Evolutionary conservation across 805 yeast genomes (phyloP).

Genomic region (Hanseniaspora mollemarum): DNA sequence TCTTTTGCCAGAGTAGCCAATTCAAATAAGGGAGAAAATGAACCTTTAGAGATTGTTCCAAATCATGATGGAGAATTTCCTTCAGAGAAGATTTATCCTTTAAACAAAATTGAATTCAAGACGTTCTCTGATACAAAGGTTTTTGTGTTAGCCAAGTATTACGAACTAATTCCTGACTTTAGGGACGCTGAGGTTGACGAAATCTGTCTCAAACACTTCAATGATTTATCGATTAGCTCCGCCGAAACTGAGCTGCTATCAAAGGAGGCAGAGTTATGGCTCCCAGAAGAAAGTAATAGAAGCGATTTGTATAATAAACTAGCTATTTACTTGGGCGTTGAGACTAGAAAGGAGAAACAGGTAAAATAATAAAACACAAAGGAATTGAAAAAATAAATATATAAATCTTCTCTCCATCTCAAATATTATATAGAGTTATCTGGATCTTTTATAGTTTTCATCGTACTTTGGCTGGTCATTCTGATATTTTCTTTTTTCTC

Average conservation of each 20-base stretch:
- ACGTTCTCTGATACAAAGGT: slow-evolving; percentile 37
- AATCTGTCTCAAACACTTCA: slow-evolving; percentile 41
- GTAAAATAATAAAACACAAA: not conserved
- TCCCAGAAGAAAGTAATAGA: slow-evolving; percentile 36
- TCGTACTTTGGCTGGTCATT: slow-evolving; percentile 10
- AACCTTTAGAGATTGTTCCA: slow-evolving; percentile 54
- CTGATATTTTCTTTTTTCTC: slow-evolving; percentile 14
- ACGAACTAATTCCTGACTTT: slow-evolving; percentile 63
- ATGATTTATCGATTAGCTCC: slow-evolving; percentile 31
- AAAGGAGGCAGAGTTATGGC: slow-evolving; percentile 25
- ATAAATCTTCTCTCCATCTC: not conserved
- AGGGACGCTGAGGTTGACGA: slow-evolving; percentile 40
- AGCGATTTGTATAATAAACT: slow-evolving; percentile 49
- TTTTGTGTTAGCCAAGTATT: slow-evolving; percentile 52
- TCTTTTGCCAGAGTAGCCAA: slow-evolving; percentile 61
- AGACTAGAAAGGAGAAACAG: slow-evolving; percentile 36
- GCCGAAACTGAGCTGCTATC: slow-evolving; percentile 24
- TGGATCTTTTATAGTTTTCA: slow-evolving; percentile 12
- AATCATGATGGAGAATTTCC: slow-evolving; percentile 72
- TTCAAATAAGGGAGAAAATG: slow-evolving; percentile 36
- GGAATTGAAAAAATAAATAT: not conserved
- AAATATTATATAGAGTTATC: not conserved
- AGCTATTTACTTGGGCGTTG: slow-evolving; percentile 58
- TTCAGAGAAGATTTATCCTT: slow-evolving; percentile 43
- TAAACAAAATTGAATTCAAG: slow-evolving; percentile 42